Conservation (phyloP, 1,139 yeast species). For the Blastobotrys malaysiensis region DNA sequence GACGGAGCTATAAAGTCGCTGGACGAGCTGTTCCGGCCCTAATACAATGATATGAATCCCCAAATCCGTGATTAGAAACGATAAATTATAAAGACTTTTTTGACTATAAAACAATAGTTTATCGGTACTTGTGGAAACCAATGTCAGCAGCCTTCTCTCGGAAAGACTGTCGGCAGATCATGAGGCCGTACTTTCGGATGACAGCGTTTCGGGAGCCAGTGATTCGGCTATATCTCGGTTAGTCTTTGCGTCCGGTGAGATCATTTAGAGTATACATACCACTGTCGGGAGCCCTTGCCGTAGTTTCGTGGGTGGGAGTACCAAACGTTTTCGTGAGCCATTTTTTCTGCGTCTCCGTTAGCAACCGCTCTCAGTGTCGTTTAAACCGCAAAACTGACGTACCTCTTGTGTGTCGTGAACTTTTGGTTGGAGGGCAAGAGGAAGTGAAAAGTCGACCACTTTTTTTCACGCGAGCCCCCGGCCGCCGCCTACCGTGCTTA, state of each 20-base stretch:
- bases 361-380: not conserved
- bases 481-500: not conserved
- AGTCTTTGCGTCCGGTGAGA: too few relatives aligned
- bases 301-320: conserved; percentile 99
- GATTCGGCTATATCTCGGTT: conserved; percentile 55
- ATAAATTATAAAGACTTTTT: conserved; percentile 8
- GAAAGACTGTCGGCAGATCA: conserved; percentile 99
- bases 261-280: conserved; percentile 37
- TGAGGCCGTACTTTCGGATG: conserved; percentile 99
- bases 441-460: not conserved
- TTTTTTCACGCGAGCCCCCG: not conserved
- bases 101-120: conserved; percentile 34
- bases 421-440: not conserved
- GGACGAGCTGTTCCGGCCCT: conserved; percentile 6
- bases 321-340: conserved; percentile 99
- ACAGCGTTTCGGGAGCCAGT: conserved; percentile 99
- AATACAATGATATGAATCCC: too few relatives aligned
- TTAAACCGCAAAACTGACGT: not conserved
- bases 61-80: not conserved
- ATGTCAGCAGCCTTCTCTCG: conserved; percentile 99
- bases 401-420: conserved; percentile 6
- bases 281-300: conserved; percentile 99
- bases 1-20: not conserved
- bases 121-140: conserved; percentile 99
- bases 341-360: conserved; percentile 37